These are phyloP conservation scores for Beauveria brongniartii DNA, from an alignment of 2,329 filamentous ascomycete species.

Conservation along the genomic window DNA sequence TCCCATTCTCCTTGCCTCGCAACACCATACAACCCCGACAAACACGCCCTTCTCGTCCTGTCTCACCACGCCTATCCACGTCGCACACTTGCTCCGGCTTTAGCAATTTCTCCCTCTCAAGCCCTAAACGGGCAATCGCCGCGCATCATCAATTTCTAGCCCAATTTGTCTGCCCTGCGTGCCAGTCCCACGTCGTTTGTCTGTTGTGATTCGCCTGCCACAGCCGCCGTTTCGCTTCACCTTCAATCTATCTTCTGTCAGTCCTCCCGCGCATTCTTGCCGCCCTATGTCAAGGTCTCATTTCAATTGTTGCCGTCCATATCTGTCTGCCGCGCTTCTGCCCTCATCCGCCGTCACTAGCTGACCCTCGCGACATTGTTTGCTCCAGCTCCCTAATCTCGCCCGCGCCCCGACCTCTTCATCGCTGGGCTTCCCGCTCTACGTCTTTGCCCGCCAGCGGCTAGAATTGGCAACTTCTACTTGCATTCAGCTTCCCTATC, in stretches of 20 bases:
- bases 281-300: no score
- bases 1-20: neutral
- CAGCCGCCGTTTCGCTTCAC: slow-evolving; percentile 6
- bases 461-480: neutral
- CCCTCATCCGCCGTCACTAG: neutral
- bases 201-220: slow-evolving; percentile 1
- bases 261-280: neutral
- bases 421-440: neutral
- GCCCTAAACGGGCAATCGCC: slow-evolving; percentile 1
- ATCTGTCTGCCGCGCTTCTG: neutral
- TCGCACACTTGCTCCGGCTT: neutral
- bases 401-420: neutral
- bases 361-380: neutral
- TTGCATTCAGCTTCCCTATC: neutral
- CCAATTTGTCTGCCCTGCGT: neutral
- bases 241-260: neutral
- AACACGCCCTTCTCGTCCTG: neutral
- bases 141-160: neutral
- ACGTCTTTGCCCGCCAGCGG: neutral
- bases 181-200: slow-evolving; percentile 6
- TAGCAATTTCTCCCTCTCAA: slow-evolving; percentile 1
- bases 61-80: slow-evolving; percentile 2
- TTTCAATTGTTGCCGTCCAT: neutral
- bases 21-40: neutral
- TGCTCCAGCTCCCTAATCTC: neutral